These are phyloP conservation scores for Xylaria bambusicola DNA, from an alignment of 495 filamentous ascomycete genomes.

Conservation along the genomic window DNA sequence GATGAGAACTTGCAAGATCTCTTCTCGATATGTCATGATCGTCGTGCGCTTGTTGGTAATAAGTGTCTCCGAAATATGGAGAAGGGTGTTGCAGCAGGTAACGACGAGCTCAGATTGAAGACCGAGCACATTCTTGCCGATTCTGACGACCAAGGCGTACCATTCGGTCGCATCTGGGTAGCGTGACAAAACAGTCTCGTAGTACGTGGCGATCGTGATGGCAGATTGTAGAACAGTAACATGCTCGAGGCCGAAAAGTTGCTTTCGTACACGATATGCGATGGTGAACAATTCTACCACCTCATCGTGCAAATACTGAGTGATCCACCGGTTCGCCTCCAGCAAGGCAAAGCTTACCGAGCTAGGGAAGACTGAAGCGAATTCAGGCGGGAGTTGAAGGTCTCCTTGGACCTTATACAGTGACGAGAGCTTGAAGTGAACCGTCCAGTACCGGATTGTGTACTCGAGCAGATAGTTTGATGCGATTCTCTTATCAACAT, in stretches of 20 bases:
- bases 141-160: slow-evolving; percentile 4
- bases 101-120: slow-evolving; percentile 6
- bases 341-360: slow-evolving; percentile 8
- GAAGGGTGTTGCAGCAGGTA: slow-evolving; percentile 7
- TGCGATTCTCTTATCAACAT: slow-evolving; percentile 3
- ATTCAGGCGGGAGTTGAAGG: slow-evolving; percentile 5
- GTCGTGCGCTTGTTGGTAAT: slow-evolving; percentile 2
- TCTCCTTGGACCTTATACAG: slow-evolving; percentile 10
- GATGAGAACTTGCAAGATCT: neutral
- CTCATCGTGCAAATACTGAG: slow-evolving; percentile 6
- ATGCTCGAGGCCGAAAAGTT: slow-evolving; percentile 6
- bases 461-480: slow-evolving; percentile 9
- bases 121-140: slow-evolving; percentile 9
- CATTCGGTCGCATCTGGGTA: slow-evolving; percentile 4
- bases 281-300: slow-evolving; percentile 1
- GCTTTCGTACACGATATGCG: slow-evolving; percentile 11
- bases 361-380: slow-evolving; percentile 7
- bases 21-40: slow-evolving; percentile 14
- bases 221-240: slow-evolving; percentile 8
- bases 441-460: slow-evolving; percentile 10
- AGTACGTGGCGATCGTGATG: neutral
- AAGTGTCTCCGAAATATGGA: slow-evolving; percentile 8
- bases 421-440: slow-evolving; percentile 9
- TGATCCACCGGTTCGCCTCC: slow-evolving; percentile 9
- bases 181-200: neutral